phyloP scores from a whole-genome alignment of 176 grass and related monocot genomes.

The Carex cristatella region DNA sequence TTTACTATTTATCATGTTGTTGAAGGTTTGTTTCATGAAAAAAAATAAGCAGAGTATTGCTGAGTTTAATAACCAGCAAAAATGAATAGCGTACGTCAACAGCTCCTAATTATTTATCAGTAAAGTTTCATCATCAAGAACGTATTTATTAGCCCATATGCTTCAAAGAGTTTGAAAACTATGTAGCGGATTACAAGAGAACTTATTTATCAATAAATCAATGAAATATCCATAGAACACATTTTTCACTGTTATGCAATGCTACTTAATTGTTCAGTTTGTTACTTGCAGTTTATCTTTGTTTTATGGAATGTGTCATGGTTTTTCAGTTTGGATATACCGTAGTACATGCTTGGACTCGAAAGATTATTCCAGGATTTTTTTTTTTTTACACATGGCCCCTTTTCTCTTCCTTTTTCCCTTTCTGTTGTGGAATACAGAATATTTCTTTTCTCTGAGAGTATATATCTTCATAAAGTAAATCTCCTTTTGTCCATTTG shows the following conservation, averaged over 20 bases:
- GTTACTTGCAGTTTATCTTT: not conserved
- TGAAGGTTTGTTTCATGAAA: not conserved
- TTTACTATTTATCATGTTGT: too few species aligned
- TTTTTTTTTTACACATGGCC: not conserved
- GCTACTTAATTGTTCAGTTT: not conserved
- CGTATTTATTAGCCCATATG: too few species aligned
- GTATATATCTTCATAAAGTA: not conserved
- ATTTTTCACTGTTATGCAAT: conserved; percentile 18
- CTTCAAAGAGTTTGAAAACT: not conserved
- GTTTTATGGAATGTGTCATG: not conserved
- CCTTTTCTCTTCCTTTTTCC: not conserved
- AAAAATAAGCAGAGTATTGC: not conserved
- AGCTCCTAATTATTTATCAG: not conserved
- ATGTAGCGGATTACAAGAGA: not conserved
- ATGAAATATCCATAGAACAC: too few species aligned
- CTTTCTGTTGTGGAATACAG: not conserved
- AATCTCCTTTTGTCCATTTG: not conserved
- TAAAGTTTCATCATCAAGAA: not conserved
- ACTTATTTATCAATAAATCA: too few species aligned
- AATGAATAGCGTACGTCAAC: not conserved
- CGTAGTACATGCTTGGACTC: not conserved
- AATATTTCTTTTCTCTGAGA: not conserved
- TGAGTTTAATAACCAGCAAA: too few species aligned
- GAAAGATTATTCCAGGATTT: not conserved
- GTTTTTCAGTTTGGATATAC: conserved; percentile 7